These are phyloP conservation scores for Phycomyces blakesleeanus DNA, from an alignment of 192 early-diverging fungal genomes.

Conservation along the genomic window DNA sequence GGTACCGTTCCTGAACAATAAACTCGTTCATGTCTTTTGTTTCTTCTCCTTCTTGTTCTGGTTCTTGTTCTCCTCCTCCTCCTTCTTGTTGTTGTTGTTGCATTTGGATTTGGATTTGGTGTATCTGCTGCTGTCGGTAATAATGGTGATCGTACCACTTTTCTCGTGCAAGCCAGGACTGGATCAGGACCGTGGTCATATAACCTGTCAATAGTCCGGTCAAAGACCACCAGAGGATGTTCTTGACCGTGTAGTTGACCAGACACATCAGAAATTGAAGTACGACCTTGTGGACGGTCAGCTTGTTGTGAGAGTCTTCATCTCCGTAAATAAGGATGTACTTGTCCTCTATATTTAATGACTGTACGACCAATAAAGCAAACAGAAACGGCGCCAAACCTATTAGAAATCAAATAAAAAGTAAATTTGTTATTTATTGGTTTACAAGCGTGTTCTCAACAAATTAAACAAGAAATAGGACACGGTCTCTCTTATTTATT, in stretches of 20 bases:
- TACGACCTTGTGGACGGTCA: conserved; percentile 37
- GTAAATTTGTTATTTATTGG: too few species aligned
- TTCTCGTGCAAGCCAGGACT: conserved; percentile 8
- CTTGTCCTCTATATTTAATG: conserved; percentile 38
- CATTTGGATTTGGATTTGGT: too few species aligned
- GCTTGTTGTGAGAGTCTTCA: conserved; percentile 20
- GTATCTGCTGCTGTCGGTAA: too few species aligned
- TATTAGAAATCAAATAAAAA: conserved; percentile 16
- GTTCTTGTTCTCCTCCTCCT: too few species aligned
- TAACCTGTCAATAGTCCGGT: conserved; percentile 45
- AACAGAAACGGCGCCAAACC: conserved; percentile 51
- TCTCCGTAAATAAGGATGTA: conserved; percentile 37
- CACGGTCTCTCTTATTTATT: too few species aligned
- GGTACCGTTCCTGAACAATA: conserved; percentile 8
- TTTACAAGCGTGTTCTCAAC: too few species aligned
- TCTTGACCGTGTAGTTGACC: conserved; percentile 44
- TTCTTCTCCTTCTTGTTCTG: too few species aligned
- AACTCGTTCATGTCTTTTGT: conserved; percentile 5
- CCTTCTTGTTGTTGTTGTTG: too few species aligned
- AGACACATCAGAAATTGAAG: conserved; percentile 47
- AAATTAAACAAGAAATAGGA: too few species aligned
- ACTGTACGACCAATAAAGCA: conserved; percentile 45
- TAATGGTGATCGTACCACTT: conserved; percentile 11
- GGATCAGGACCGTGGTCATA: conserved; percentile 35
- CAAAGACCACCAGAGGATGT: conserved; percentile 55